Percentiles rank a stretch among this genome's conserved stretches.
These are phyloP conservation scores for Aspergillus udagawae DNA, from an alignment of 2,329 filamentous ascomycete genomes.

Conservation along the genomic window DNA sequence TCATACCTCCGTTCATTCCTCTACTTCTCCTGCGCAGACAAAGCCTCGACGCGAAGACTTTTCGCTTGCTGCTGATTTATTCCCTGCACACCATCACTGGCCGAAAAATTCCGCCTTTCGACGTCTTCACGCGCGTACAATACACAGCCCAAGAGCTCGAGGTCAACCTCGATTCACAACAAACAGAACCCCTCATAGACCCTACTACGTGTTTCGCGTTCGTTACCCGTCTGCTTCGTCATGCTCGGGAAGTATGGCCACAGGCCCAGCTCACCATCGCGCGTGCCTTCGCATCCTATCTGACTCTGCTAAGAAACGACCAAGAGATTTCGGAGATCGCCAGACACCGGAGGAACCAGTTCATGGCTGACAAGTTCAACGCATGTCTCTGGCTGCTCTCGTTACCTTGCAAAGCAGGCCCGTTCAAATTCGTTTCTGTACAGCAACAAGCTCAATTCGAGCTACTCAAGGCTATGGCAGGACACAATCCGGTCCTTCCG, in stretches of 20 bases:
- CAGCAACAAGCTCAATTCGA: slow-evolving; percentile 58
- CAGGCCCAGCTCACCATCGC: slow-evolving; percentile 42
- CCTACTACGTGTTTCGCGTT: slow-evolving; percentile 36
- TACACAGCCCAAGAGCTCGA: slow-evolving; percentile 2
- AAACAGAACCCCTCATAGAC: slow-evolving; percentile 17
- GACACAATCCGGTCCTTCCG: slow-evolving; percentile 49
- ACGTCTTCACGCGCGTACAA: neutral
- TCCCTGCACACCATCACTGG: slow-evolving; percentile 33
- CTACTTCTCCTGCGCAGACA: slow-evolving; percentile 45
- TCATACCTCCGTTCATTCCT: slow-evolving; percentile 45
- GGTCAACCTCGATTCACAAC: neutral
- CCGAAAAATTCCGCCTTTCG: slow-evolving; percentile 14
- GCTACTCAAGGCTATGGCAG: slow-evolving; percentile 55
- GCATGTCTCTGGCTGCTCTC: slow-evolving; percentile 47
- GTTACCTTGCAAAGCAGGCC: slow-evolving; percentile 44
- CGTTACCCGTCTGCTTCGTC: slow-evolving; percentile 46
- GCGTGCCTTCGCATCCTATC: slow-evolving; percentile 34
- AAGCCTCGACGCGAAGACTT: slow-evolving; percentile 37
- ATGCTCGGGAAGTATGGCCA: slow-evolving; percentile 50
- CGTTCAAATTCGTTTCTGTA: slow-evolving; percentile 45
- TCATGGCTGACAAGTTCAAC: slow-evolving; percentile 47
- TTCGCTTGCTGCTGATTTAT: slow-evolving; percentile 42
- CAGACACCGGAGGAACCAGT: slow-evolving; percentile 16
- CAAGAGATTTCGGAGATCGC: slow-evolving; percentile 2
- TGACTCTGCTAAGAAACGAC: slow-evolving; percentile 18